Base-by-base conservation (phyloP, 2,329 filamentous ascomycete species). In the Cercospora canescens region DNA sequence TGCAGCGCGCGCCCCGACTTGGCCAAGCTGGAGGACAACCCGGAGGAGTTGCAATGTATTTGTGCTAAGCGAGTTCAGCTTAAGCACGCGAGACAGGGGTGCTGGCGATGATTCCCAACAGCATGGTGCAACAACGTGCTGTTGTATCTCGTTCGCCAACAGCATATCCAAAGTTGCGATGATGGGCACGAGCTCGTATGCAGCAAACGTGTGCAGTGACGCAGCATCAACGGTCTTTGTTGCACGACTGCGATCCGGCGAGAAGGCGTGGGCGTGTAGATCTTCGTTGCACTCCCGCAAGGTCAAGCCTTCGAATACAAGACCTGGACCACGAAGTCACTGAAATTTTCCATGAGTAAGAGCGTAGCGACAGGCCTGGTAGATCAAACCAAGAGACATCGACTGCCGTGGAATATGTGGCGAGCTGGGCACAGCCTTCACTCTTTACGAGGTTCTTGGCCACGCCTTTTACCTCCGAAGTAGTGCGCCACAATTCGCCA, bases 31-130 rank as follows among this genome's bases (percentile, higher is more conserved):
- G 52, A 56, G 28, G 52, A 56, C 52, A 35, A 56, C 12, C 45
- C 24, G 24, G 52, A 35, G 30, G 32, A 12, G 16, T n/a, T 12
- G 8, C 32, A 56, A 21, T 32, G 28, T 30, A 24, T 18, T 32
- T 35, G 28, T 56, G 52, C 52, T 56, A 56, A 56, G 52, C 52
- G 52, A 56, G 52, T 56, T 56, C 52, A 56, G 52, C 52, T 56
- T 56, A 24, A 35, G 52, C 28, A 56, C 32, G 52, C 52, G 52
- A 56, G 32, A 56, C 52, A 56, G 52, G 52, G 52, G 28, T 56
- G 52, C 18, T 34, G 52, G 52, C 52, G 24, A 56, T 32, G 52
- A 56, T 35, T 35, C 32, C 52, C 28, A 56, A 35, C 52, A 35
- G 18, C 52, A 56, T 56, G 52, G 52, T 24, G 52, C 52, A 35